Base-by-base conservation (phyloP, 2,329 filamentous ascomycete species). In the Ilyonectria destructans region DNA sequence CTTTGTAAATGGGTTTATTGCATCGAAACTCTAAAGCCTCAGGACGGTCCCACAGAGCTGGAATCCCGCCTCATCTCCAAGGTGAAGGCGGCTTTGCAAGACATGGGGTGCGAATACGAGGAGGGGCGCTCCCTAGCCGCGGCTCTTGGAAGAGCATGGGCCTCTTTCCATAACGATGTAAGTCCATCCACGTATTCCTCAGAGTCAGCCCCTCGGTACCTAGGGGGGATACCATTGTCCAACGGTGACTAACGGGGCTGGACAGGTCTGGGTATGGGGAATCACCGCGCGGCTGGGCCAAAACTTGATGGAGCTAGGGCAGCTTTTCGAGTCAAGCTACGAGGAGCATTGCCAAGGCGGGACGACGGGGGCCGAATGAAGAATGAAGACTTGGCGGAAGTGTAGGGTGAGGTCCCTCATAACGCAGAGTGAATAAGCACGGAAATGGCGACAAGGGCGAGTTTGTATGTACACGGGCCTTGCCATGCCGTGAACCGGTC, bases 251-350 rank as follows among this genome's bases (percentile, higher is more conserved):
- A n/a, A n/a, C 21, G 21, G 21, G 21, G 3, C 21, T 23, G 21
- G 48, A 19, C 31, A 55, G 51, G 51, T 55, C 17, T 55, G 51
- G 51, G 51, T 55, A 2, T 55, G 51, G 51, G 51, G 51, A 55
- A 55, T 55, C 31, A 55, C 51, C 23, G 46, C 46, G 5, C 46
- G 46, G 46, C 6, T 49, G 13, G 46, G 46, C 21, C 46, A 49
- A 23, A 49, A 49, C 23, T 49, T 49, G 46, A 49, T n/a, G 23
- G 46, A 49, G 46, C 46, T 49, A 12, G 13, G 23, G 23, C 23
- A 49, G 13, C 46, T 49, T 29, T 49, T 49, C 12, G 46, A 49
- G 46, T 49, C 46, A 26, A 49, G 46, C 23, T 49, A 49, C n/a
- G 46, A 49, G 46, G 46, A 49, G 23, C 46, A 49, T 29, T n/a